Evolutionary conservation across 371 early-diverging fungal species (phyloP).

Genomic region (Actinomortierella wolfii): DNA sequence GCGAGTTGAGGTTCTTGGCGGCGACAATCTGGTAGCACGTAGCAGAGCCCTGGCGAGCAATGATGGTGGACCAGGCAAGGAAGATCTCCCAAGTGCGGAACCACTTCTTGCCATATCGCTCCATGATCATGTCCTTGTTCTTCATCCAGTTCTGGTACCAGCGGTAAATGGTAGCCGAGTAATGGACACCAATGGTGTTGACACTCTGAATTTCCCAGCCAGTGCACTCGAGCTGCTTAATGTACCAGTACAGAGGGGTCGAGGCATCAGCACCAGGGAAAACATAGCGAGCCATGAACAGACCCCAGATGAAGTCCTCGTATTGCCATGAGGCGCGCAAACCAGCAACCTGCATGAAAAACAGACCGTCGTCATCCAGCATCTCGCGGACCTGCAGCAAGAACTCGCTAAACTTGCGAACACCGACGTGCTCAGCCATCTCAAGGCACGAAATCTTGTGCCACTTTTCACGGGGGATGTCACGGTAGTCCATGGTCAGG

Average conservation of each 20-base stretch:
- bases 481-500: slow-evolving; percentile 95
- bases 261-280: slow-evolving; percentile 99
- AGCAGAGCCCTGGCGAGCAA: slow-evolving; percentile 93
- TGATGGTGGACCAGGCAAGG: slow-evolving; percentile 95
- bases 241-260: slow-evolving; percentile 92
- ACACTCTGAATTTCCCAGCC: slow-evolving; percentile 90
- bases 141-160: slow-evolving; percentile 98
- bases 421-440: slow-evolving; percentile 98
- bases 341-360: slow-evolving; percentile 97
- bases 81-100: slow-evolving; percentile 91
- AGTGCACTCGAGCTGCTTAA: slow-evolving; percentile 87
- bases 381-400: slow-evolving; percentile 90
- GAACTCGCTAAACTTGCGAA: slow-evolving; percentile 91
- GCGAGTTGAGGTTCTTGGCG: slow-evolving; percentile 95
- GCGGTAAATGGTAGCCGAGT: slow-evolving; percentile 92
- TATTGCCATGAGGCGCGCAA: slow-evolving; percentile 89
- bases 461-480: slow-evolving; percentile 89
- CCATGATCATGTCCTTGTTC: slow-evolving; percentile 83
- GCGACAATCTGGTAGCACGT: slow-evolving; percentile 95
- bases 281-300: slow-evolving; percentile 98
- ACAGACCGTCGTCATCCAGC: slow-evolving; percentile 96
- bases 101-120: slow-evolving; percentile 88
- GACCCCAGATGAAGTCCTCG: slow-evolving; percentile 90
- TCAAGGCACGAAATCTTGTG: slow-evolving; percentile 96
- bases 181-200: slow-evolving; percentile 96